Evolutionary conservation across 2,329 filamentous ascomycete genomes (phyloP), one percentile per base, ranked within the genome.

Genomic region (Sporothrix brasiliensis): DNA sequence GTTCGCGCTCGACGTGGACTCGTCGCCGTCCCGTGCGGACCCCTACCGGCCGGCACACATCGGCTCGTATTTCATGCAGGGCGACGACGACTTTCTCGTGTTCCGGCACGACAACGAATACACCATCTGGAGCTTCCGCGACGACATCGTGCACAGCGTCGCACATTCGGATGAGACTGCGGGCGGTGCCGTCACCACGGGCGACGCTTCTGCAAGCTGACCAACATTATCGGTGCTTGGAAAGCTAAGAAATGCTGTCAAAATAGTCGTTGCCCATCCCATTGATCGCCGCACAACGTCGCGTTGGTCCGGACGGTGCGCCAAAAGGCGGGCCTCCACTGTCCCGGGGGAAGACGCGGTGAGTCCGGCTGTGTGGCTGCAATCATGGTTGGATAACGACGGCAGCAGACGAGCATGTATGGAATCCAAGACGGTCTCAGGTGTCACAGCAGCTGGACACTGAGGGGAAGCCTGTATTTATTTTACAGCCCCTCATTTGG

Each of bases 11-110:
- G 73, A 74, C 61, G 44, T 74, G 24, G 73, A 68, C 53, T 30
- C 53, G 19, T 11, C 41, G 47, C 60, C 69, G 50, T 9, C 30
- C 7, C 24, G 24, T 3, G 4, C 27, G 0, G 39, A 27, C 16
- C 19, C 67, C 9, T 14, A 30, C 10, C 47, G 47, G 61, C 69
- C 70, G 44, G 56, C 54, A 9, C 72, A 73, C 63, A 58, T 72
- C 44, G 52, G 72, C 6, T 14, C 52, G 19, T 70, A 73, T 47
- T 39, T 39, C 2, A 16, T 74, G 19, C 52, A 71, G 30, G 74
- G 74, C 70, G 74, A 75, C 63, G 74, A 74, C 68, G 74, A 73
- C 60, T 75, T 73, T 24, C 11, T 75, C 11, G 60, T 73, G 14
- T 69, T 71, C 30, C 52, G 63, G 30, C 63, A 73, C 66, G 16